Conservation (phyloP, 2,329 filamentous ascomycete species). For the Cladobotryum mycophilum region DNA sequence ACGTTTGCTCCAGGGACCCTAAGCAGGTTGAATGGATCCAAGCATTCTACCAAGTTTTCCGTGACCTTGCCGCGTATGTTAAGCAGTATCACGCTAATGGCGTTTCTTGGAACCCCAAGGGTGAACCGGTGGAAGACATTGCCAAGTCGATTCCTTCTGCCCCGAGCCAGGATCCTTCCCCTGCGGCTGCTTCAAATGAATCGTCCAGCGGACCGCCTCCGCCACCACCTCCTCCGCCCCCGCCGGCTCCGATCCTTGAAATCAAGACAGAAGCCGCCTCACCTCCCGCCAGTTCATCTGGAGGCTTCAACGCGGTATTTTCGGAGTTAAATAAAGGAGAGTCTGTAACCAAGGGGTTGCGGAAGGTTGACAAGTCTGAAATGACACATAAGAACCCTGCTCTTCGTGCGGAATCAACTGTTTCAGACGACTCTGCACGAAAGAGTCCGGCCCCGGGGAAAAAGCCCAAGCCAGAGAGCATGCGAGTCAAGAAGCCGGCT, state of each 20-base stretch:
- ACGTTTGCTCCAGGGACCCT: conserved; percentile 51
- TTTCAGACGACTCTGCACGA: conserved; percentile 55
- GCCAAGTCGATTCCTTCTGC: conserved; percentile 47
- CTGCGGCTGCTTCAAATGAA: conserved; percentile 36
- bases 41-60: conserved; percentile 87
- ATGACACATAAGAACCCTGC: conserved; percentile 99
- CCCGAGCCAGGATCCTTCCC: conserved; percentile 24
- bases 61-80: conserved; percentile 73
- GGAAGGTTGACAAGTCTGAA: conserved; percentile 89
- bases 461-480: conserved; percentile 79
- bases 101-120: conserved; percentile 78
- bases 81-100: conserved; percentile 76
- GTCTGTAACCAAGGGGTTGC: conserved; percentile 78
- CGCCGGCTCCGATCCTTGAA: conserved; percentile 61
- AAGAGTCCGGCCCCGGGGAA: conserved; percentile 87
- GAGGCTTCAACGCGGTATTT: conserved; percentile 82
- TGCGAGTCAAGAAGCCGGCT: conserved; percentile 76
- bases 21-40: conserved; percentile 84
- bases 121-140: conserved; percentile 64
- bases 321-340: conserved; percentile 84
- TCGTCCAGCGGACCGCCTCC: conserved; percentile 40
- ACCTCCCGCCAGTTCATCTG: conserved; percentile 26
- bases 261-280: conserved; percentile 39
- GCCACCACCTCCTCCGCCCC: conserved; percentile 63
- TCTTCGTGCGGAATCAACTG: conserved; percentile 66